Base-by-base conservation (phyloP, 2,329 filamentous ascomycete species). In the Orbilia brochopaga region DNA sequence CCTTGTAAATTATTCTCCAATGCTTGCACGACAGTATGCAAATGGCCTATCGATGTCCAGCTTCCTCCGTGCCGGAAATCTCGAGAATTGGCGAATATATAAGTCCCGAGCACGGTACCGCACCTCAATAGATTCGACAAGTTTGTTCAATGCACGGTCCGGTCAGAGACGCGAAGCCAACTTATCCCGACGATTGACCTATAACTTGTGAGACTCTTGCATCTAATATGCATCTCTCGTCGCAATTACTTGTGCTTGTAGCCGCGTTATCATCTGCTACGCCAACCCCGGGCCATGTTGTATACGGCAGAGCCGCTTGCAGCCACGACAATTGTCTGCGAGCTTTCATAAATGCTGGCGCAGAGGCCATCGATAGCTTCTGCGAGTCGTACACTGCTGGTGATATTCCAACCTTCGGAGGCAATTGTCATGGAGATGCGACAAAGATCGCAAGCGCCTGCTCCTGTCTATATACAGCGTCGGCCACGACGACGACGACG, bases 321-420 rank as follows among this genome's bases (percentile, higher is more conserved):
- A 37, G 42, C 50, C 65, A 58, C 15, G 58, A 69, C 13, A 69
- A 69, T 19, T 69, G 65, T 50, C 37, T 69, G 11, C 52, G 65
- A 40, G 65, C 44, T n/a, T 69, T 69, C 40, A 23, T 69, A 6
- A 58, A 58, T 5, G 65, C 46, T 10, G 58, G 58, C 5, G 19
- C 42, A 11, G 46, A 19, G 35, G 57, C 53, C 21, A 40, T 58
- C 19, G 17, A 69, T 35, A 40, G 23, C 24, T 69, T 69, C 19
- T 69, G 65, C n/a, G 42, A 35, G n/a, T 37, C 65, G 5, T 62
- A 50, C 30, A 32, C 23, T 27, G 23, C 55, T 5, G 65, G 58
- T n/a, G 58, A 69, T 40, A 21, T 63, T 23, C 58, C 65, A 8
- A 69, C 19, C 42, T 69, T 69, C 17, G 65, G 48, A 10, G 42